Evolutionary conservation across 768 basidiomycete genomes (phyloP).

Genomic region (Podaxis sp.): DNA sequence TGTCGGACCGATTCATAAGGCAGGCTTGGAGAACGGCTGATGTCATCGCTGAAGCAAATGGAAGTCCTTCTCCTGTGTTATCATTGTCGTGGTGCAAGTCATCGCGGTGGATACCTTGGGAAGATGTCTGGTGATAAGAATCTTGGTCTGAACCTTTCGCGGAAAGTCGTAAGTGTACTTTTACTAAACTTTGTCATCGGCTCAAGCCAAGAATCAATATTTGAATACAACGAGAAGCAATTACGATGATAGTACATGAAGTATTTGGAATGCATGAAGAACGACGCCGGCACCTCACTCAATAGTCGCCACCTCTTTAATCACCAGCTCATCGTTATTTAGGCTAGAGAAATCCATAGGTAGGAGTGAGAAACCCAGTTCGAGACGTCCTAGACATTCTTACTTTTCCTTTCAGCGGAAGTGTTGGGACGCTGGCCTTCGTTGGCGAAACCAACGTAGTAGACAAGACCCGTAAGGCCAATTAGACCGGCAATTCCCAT

Average conservation of each 20-base stretch:
- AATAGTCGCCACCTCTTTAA: slow-evolving; percentile 8
- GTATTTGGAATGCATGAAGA: neutral
- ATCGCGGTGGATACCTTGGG: slow-evolving; percentile 3
- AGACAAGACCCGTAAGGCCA: slow-evolving; percentile 9
- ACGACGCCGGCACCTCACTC: neutral
- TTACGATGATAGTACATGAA: neutral
- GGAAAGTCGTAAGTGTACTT: neutral
- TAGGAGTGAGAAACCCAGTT: neutral
- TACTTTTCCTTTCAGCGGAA: slow-evolving; percentile 7
- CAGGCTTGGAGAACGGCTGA: neutral
- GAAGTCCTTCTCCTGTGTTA: neutral
- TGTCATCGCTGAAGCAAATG: neutral
- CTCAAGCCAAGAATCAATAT: neutral
- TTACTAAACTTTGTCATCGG: neutral
- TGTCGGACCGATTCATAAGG: neutral
- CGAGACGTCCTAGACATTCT: neutral
- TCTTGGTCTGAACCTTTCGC: neutral
- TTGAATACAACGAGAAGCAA: neutral
- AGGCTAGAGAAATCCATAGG: slow-evolving; percentile 7
- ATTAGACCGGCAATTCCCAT: slow-evolving; percentile 8
- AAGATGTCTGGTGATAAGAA: neutral
- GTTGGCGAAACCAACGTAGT: slow-evolving; percentile 7
- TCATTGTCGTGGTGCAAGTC: neutral
- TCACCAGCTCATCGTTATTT: slow-evolving; percentile 5
- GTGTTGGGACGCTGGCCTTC: slow-evolving; percentile 2